Conservation (phyloP, 1,284 basidiomycete species). For the Leccinum fallax region DNA sequence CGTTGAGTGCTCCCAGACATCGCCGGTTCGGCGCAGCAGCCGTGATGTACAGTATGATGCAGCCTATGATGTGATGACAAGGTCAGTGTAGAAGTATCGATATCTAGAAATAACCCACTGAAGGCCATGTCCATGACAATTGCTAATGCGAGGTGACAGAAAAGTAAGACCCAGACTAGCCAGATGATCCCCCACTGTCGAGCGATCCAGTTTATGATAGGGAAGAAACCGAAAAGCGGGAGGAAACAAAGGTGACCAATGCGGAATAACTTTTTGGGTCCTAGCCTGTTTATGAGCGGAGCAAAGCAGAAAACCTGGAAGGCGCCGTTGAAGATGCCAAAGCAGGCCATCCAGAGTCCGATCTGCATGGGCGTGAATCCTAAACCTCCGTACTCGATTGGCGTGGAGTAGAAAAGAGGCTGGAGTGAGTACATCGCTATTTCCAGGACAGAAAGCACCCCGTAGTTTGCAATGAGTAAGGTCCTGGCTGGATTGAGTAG, state of each 20-base stretch:
- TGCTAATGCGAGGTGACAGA: constrained; percentile 23
- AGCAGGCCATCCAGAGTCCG: constrained; percentile 51
- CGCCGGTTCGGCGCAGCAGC: constrained; percentile 35
- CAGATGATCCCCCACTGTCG: constrained; percentile 26
- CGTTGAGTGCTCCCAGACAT: constrained; percentile 52
- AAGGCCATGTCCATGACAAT: constrained; percentile 34
- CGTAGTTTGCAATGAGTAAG: constrained; percentile 63
- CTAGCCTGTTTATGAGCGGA: constrained; percentile 48
- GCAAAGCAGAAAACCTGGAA: constrained; percentile 61
- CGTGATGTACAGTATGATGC: constrained; percentile 36
- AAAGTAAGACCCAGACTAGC: constrained; percentile 28
- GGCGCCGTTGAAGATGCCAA: constrained; percentile 54
- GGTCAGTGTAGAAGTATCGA: constrained; percentile 3
- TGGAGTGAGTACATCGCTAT: constrained; percentile 56
- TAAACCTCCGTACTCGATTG: constrained; percentile 60
- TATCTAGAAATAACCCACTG: constrained; percentile 15
- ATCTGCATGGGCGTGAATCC: constrained; percentile 54
- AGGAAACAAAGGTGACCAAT: constrained; percentile 49
- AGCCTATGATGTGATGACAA: constrained; percentile 1
- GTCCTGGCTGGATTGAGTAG: constrained; percentile 52
- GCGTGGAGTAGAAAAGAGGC: constrained; percentile 67
- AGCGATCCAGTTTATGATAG: constrained; percentile 52
- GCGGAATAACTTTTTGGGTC: constrained; percentile 54
- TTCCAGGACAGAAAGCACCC: constrained; percentile 57
- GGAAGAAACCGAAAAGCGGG: constrained; percentile 55